Evolutionary conservation across 2,329 filamentous ascomycete species (phyloP).

Genomic region (Fusarium multiceps): DNA sequence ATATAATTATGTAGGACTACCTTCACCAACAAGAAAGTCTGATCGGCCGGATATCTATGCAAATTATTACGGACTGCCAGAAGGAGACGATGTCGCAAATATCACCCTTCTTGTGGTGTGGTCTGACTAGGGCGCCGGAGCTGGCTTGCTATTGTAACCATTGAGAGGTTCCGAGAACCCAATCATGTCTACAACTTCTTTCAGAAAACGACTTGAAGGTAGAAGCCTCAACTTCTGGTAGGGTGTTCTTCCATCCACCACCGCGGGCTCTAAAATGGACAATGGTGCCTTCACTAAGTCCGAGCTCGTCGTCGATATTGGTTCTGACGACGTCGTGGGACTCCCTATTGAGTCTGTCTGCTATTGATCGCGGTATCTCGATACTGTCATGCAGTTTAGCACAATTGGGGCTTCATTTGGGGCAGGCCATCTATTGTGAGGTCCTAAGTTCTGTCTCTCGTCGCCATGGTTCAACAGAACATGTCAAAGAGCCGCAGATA

Average conservation of each 20-base stretch:
- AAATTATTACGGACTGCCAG: too few relatives aligned
- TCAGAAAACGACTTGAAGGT: too few relatives aligned
- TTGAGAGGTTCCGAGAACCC: fast-evolving
- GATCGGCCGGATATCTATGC: too few relatives aligned
- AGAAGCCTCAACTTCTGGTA: too few relatives aligned
- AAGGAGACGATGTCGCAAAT: too few relatives aligned
- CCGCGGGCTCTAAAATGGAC: background rate
- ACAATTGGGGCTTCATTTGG: background rate
- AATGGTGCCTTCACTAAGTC: too few relatives aligned
- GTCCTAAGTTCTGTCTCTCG: background rate
- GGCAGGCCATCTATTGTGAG: background rate
- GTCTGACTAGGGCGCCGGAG: too few relatives aligned
- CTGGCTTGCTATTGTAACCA: too few relatives aligned
- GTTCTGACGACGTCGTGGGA: background rate
- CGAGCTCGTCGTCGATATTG: background rate
- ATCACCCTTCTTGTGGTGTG: fast-evolving
- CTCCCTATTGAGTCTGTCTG: background rate
- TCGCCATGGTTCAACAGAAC: background rate
- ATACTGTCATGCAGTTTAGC: fast-evolving
- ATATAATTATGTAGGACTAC: background rate
- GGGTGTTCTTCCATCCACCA: background rate
- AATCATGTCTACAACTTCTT: too few relatives aligned
- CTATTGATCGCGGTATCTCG: background rate
- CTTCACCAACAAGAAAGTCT: too few relatives aligned
- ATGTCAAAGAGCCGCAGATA: background rate